These are phyloP conservation scores for Orbilia ellipsospora DNA, from an alignment of 2,329 filamentous ascomycete species.

Conservation along the genomic window DNA sequence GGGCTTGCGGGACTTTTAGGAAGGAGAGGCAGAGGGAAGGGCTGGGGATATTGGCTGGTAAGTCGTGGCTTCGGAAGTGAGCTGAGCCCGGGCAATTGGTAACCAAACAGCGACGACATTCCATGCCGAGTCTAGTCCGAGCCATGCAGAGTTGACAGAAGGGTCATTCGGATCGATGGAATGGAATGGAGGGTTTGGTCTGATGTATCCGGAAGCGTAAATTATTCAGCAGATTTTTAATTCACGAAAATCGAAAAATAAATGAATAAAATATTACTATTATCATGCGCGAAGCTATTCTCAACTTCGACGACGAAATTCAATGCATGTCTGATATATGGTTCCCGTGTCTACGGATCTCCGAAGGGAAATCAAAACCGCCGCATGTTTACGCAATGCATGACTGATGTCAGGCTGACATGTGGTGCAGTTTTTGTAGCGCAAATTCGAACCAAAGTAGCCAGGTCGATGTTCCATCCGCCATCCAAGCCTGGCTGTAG, in stretches of 20 bases:
- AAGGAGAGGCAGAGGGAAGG: slow-evolving; percentile 34
- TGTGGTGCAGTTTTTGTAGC: slow-evolving; percentile 38
- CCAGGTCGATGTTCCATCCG: too few relatives aligned
- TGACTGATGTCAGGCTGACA: slow-evolving; percentile 55
- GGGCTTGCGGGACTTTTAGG: slow-evolving; percentile 54
- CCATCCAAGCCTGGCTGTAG: not conserved
- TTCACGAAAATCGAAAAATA: slow-evolving; percentile 1
- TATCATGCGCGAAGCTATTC: not conserved
- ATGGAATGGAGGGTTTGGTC: slow-evolving; percentile 28
- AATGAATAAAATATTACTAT: not conserved
- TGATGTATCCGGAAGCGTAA: slow-evolving; percentile 34
- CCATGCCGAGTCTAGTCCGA: slow-evolving; percentile 28
- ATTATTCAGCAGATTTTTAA: not conserved
- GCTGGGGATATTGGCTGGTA: slow-evolving; percentile 32
- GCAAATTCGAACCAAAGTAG: too few relatives aligned
- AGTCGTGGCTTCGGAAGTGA: slow-evolving; percentile 51
- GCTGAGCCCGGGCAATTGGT: slow-evolving; percentile 46
- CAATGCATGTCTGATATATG: slow-evolving; percentile 5
- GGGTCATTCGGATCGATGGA: slow-evolving; percentile 52
- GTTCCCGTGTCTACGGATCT: slow-evolving; percentile 26
- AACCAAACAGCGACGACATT: slow-evolving; percentile 47
- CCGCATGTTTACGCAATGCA: slow-evolving; percentile 35
- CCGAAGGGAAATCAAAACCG: slow-evolving; percentile 9
- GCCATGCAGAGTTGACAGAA: slow-evolving; percentile 16
- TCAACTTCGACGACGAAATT: slow-evolving; percentile 2